phyloP scores from a whole-genome alignment of 495 filamentous ascomycete genomes.

The Neurospora sublineolata region DNA sequence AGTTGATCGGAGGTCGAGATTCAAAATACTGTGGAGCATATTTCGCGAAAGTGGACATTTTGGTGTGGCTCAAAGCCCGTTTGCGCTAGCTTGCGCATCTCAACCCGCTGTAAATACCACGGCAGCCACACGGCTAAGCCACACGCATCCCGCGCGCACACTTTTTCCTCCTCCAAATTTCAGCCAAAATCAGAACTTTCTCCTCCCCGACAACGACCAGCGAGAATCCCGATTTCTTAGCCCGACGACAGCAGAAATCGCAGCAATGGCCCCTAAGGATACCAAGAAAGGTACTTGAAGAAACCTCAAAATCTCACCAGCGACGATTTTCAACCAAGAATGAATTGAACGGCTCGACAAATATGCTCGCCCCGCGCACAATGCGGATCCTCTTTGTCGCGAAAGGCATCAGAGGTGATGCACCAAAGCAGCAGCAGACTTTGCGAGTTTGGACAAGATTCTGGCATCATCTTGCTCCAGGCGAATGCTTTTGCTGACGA shows the following conservation, averaged over 20 bases:
- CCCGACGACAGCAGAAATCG: slow-evolving; percentile 34
- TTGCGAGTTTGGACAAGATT: slow-evolving; percentile 42
- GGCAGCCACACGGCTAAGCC: slow-evolving; percentile 1
- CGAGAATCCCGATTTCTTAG: slow-evolving; percentile 20
- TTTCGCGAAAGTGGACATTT: background rate
- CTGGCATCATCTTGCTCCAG: slow-evolving; percentile 19
- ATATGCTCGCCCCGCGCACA: slow-evolving; percentile 24
- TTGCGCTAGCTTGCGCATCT: background rate
- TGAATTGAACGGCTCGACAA: slow-evolving; percentile 10
- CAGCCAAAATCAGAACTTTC: background rate
- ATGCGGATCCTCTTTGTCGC: slow-evolving; percentile 20
- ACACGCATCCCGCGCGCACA: slow-evolving; percentile 14
- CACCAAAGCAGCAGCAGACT: slow-evolving; percentile 49
- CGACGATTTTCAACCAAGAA: slow-evolving; percentile 3
- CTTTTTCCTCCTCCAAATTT: slow-evolving; percentile 11
- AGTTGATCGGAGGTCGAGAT: background rate
- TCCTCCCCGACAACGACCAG: slow-evolving; percentile 10
- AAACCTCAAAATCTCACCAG: background rate
- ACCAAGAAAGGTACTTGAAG: slow-evolving; percentile 56
- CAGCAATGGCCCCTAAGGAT: slow-evolving; percentile 63
- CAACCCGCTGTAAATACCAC: slow-evolving; percentile 1
- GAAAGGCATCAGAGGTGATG: slow-evolving; percentile 18
- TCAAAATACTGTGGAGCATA: background rate
- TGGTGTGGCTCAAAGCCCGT: background rate
- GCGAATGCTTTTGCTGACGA: slow-evolving; percentile 29